A percentile compares a stretch with the other conserved stretches of the same genome.
These are phyloP conservation scores for Magnusiomyces starmeri DNA, from an alignment of 1,139 yeast species.

Conservation along the genomic window DNA sequence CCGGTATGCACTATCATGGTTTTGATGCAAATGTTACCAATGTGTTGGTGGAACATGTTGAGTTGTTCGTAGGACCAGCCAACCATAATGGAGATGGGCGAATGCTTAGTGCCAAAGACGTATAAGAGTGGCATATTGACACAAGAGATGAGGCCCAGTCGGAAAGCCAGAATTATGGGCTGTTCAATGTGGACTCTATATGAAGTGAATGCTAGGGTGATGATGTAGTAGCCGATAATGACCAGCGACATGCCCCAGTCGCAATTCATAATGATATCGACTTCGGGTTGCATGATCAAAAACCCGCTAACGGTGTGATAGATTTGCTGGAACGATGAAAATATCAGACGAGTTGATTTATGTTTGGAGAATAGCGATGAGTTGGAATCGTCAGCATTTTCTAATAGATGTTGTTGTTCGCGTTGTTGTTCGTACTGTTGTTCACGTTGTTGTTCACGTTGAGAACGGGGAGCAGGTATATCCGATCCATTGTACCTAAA, in stretches of 20 bases:
- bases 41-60: conserved; percentile 26
- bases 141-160: conserved; percentile 24
- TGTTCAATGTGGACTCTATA: conserved; percentile 14
- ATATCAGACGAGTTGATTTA: conserved; percentile 26
- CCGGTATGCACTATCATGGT: conserved; percentile 20
- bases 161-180: conserved; percentile 21
- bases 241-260: conserved; percentile 10
- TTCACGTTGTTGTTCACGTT: background rate
- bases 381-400: conserved; percentile 31
- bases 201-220: conserved; percentile 14
- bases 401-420: background rate
- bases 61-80: conserved; percentile 31
- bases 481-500: too few species aligned
- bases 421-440: background rate
- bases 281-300: conserved; percentile 12
- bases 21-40: conserved; percentile 22
- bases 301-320: conserved; percentile 5
- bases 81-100: conserved; percentile 23
- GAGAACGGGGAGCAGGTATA: too few species aligned
- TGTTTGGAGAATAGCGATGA: conserved; percentile 44
- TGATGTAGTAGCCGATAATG: conserved; percentile 9
- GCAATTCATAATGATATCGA: background rate
- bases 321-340: background rate
- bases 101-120: conserved; percentile 27
- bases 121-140: conserved; percentile 26